Evolutionary conservation across 257 asterid species (phyloP).

Genomic region (Oldenlandia corymbosa): DNA sequence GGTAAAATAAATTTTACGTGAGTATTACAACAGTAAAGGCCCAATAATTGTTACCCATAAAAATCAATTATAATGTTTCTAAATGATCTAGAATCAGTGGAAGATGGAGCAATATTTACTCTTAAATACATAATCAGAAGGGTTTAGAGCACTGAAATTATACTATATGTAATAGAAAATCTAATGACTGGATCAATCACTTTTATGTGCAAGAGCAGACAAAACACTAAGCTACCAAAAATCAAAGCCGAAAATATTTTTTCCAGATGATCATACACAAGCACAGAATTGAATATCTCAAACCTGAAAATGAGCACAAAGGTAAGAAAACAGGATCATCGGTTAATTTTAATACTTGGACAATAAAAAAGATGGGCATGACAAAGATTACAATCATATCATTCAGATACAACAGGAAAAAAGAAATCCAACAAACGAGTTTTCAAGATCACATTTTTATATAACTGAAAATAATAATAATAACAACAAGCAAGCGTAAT

Average conservation of each 20-base stretch:
- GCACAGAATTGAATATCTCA: slow-evolving; percentile 74
- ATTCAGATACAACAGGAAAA: neutral
- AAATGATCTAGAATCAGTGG: slow-evolving; percentile 81
- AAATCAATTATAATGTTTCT: slow-evolving; percentile 87
- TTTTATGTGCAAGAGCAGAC: slow-evolving; percentile 72
- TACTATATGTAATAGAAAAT: neutral
- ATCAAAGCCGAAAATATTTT: slow-evolving; percentile 85
- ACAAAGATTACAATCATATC: neutral
- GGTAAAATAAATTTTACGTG: neutral
- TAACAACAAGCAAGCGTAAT: too few relatives aligned
- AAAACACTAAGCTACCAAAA: slow-evolving; percentile 78
- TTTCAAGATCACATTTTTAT: neutral
- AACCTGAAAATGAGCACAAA: slow-evolving; percentile 47
- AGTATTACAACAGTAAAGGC: neutral
- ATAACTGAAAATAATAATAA: too few relatives aligned
- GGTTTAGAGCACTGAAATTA: slow-evolving; percentile 30
- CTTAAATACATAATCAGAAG: slow-evolving; percentile 38
- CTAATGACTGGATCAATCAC: slow-evolving; percentile 34
- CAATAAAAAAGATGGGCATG: slow-evolving; percentile 2
- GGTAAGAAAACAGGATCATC: slow-evolving; percentile 3
- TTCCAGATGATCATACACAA: slow-evolving; percentile 88
- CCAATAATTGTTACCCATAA: slow-evolving; percentile 63
- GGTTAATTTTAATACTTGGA: neutral
- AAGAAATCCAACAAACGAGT: too few relatives aligned
- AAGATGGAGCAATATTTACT: slow-evolving; percentile 85